Evolutionary conservation across 441 rosid species (phyloP).

Genomic region (Eutrema salsugineum): DNA sequence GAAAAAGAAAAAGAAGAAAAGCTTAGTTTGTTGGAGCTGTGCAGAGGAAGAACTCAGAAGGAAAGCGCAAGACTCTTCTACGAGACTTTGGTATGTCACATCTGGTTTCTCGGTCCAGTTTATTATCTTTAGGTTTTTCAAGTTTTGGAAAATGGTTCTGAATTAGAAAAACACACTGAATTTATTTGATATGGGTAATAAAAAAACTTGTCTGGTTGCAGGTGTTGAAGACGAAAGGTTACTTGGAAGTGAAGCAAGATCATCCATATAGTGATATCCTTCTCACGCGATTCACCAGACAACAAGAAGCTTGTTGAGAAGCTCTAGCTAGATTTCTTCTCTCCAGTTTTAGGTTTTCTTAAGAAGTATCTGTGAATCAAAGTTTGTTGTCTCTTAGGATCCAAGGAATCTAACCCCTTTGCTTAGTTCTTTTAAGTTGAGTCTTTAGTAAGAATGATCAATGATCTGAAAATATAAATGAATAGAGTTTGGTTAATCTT

Average conservation of each 20-base stretch:
- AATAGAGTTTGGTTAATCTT: too few relatives aligned
- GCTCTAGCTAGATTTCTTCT: neutral
- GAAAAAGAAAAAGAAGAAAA: constrained; percentile 46
- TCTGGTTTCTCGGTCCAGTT: neutral
- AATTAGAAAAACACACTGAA: neutral
- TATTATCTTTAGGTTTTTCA: neutral
- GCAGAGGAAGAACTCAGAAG: constrained; percentile 54
- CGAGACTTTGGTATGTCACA: constrained; percentile 69
- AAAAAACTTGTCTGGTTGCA: constrained; percentile 27
- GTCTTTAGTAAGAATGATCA: too few relatives aligned
- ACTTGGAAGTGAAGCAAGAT: constrained; percentile 60
- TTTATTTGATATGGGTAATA: neutral
- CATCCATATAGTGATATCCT: constrained; percentile 51
- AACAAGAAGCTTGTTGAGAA: constrained; percentile 22
- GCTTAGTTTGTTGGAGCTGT: constrained; percentile 45
- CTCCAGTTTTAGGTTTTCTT: neutral
- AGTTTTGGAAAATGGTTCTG: neutral
- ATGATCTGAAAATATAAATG: too few relatives aligned
- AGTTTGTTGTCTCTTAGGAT: neutral
- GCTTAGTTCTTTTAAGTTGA: too few relatives aligned
- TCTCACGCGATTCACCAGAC: constrained; percentile 23
- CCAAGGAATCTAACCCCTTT: neutral
- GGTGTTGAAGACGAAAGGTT: constrained; percentile 68
- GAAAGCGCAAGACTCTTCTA: constrained; percentile 75
- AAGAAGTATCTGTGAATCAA: neutral